Conservation (phyloP, 2,329 filamentous ascomycete genomes). For the Rasamsonia emersonii region DNA sequence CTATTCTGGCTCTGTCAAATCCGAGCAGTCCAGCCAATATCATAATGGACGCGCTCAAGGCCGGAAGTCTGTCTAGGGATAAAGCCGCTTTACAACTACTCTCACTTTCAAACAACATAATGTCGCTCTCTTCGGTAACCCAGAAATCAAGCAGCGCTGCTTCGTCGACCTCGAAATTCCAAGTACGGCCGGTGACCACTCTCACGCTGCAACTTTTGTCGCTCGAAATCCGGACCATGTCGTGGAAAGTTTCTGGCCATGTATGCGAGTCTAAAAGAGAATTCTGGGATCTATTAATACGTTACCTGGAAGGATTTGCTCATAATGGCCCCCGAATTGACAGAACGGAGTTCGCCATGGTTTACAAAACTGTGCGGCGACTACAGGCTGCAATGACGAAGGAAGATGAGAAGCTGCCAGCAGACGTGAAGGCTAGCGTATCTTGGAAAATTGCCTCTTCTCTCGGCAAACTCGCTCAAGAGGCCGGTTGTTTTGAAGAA, state of each 20-base stretch:
- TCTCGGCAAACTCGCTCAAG: constrained; percentile 33
- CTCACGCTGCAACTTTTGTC: constrained; percentile 34
- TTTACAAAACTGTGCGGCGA: constrained; percentile 28
- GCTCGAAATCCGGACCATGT: constrained; percentile 32
- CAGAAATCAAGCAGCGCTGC: constrained; percentile 11
- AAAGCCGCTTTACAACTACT: constrained; percentile 38
- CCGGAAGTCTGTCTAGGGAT: constrained; percentile 25
- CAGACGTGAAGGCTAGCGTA: constrained; percentile 14
- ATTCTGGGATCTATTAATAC: constrained; percentile 34
- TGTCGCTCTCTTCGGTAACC: constrained; percentile 23
- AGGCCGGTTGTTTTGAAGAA: constrained; percentile 31
- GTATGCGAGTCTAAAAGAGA: constrained; percentile 34
- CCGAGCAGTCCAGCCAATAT: constrained; percentile 31
- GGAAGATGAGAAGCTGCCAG: constrained; percentile 18
- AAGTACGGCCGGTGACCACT: constrained; percentile 20
- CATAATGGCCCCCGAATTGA: constrained; percentile 25
- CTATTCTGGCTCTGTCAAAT: constrained; percentile 25
- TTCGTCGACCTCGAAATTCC: constrained; percentile 13
- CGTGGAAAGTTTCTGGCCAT: constrained; percentile 36
- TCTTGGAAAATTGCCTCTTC: constrained; percentile 26
- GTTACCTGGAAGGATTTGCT: constrained; percentile 29
- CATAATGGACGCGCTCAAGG: constrained; percentile 29
- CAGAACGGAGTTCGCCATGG: constrained; percentile 27
- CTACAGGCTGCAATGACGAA: constrained; percentile 23
- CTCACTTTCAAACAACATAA: constrained; percentile 32